phyloP scores from a whole-genome alignment of 805 yeast genomes.

The Metschnikowia gruessii region DNA sequence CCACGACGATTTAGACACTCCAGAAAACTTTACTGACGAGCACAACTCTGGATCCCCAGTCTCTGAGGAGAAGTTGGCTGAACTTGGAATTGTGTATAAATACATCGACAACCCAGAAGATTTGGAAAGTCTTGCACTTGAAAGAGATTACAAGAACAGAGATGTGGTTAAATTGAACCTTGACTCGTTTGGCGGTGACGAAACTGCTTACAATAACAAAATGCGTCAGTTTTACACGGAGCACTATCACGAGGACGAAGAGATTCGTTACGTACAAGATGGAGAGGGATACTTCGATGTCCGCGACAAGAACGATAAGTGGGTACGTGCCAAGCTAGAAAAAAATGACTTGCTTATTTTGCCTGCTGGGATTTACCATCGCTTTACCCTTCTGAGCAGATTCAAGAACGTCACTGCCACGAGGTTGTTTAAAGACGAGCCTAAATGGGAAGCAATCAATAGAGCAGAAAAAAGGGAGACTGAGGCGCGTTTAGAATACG shows the following conservation, averaged over 20 bases:
- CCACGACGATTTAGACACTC: conserved; percentile 58
- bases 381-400: conserved; percentile 70
- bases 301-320: conserved; percentile 54
- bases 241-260: conserved; percentile 96
- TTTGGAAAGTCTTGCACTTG: conserved; percentile 63
- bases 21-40: conserved; percentile 58
- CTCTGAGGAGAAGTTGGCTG: conserved; percentile 44
- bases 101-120: conserved; percentile 47
- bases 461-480: conserved; percentile 47
- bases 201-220: conserved; percentile 55
- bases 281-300: conserved; percentile 95
- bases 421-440: conserved; percentile 88
- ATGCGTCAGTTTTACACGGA: conserved; percentile 72
- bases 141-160: conserved; percentile 75
- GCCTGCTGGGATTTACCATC: conserved; percentile 93
- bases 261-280: conserved; percentile 82
- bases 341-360: conserved; percentile 67
- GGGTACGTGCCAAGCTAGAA: conserved; percentile 73
- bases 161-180: conserved; percentile 66
- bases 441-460: conserved; percentile 89
- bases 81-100: conserved; percentile 68
- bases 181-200: conserved; percentile 58
- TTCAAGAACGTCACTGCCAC: conserved; percentile 67
- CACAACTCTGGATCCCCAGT: conserved; percentile 71
- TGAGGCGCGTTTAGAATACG: conserved; percentile 37